Evolutionary conservation across 257 asterid species (phyloP).

Genomic region (Petunia axillaris): DNA sequence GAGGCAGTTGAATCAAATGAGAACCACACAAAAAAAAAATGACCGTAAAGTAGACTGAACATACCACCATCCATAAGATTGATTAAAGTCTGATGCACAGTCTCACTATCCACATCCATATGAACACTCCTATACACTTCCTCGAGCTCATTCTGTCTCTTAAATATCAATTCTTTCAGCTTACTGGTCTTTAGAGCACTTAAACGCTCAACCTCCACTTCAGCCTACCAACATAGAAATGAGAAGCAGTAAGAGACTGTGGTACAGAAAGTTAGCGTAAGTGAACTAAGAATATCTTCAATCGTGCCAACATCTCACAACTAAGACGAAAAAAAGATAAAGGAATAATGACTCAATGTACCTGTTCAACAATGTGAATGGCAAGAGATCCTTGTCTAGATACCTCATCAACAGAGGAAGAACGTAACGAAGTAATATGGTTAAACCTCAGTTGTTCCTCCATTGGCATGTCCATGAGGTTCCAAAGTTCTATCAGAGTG

Average conservation of each 20-base stretch:
- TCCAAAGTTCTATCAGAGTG: slow-evolving; percentile 65
- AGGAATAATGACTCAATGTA: slow-evolving; percentile 30
- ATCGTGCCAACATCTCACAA: background rate
- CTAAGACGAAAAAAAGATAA: slow-evolving; percentile 10
- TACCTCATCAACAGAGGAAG: slow-evolving; percentile 47
- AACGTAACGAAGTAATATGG: slow-evolving; percentile 50
- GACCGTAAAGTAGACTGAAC: slow-evolving; percentile 26
- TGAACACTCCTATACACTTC: slow-evolving; percentile 63
- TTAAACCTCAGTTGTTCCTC: slow-evolving; percentile 60
- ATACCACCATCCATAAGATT: slow-evolving; percentile 63
- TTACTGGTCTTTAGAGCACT: slow-evolving; percentile 64
- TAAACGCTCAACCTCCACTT: slow-evolving; percentile 62
- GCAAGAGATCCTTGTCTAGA: slow-evolving; percentile 62
- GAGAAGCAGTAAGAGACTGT: slow-evolving; percentile 14
- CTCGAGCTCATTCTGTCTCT: slow-evolving; percentile 74
- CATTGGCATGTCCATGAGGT: slow-evolving; percentile 57
- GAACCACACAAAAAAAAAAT: background rate
- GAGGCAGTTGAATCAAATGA: slow-evolving; percentile 17
- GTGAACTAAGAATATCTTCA: slow-evolving; percentile 4
- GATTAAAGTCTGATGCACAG: slow-evolving; percentile 50
- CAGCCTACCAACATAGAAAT: slow-evolving; percentile 47
- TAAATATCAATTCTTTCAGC: slow-evolving; percentile 71
- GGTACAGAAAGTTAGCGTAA: slow-evolving; percentile 12
- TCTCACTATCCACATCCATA: slow-evolving; percentile 62
- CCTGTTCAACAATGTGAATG: slow-evolving; percentile 65